Base-by-base conservation (phyloP, 345 rosid genomes). In the Sapria himalayana region DNA sequence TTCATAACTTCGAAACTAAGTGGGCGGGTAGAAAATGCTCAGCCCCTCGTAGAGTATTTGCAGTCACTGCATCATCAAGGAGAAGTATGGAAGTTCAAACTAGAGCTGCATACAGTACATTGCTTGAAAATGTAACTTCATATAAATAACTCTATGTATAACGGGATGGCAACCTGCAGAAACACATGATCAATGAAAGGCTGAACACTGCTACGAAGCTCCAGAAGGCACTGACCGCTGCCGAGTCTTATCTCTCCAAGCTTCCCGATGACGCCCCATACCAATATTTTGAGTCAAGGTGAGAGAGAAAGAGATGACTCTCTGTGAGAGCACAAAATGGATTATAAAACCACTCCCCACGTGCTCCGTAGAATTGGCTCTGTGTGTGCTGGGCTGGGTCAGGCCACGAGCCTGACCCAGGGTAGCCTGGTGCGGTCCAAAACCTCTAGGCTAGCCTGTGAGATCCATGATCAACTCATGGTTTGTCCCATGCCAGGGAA, bases 41-140 rank as follows among this genome's bases (percentile, higher is more conserved):
- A 79, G 54, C 79, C 92, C 29, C 67, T 79, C 2, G 71, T 79
- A 25, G 76, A 79, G 45, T 72, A 79, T 54, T 56, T 79, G 39
- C 65, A 72, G 17, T 62, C 71, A 7, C 54, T 79, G 39, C 62
- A 67, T 19, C 65, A 59, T 46, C 78, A 68, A 53, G 85, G 74
- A 55, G 71, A 79, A 50, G 85, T 76, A 60, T 6, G 45, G 14
- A 25, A 4, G n/a, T n/a, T n/a, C n/a, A n/a, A n/a, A n/a, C n/a
- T n/a, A n/a, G n/a, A n/a, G n/a, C n/a, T n/a, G n/a, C n/a, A n/a
- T n/a, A n/a, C n/a, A n/a, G n/a, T n/a, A n/a, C n/a, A n/a, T n/a
- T n/a, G n/a, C n/a, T n/a, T n/a, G n/a, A n/a, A n/a, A n/a, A n/a
- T n/a, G n/a, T n/a, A n/a, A n/a, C n/a, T n/a, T n/a, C n/a, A n/a